phyloP scores from a whole-genome alignment of 2,329 filamentous ascomycete genomes.

The Aspergillus neoniger region DNA sequence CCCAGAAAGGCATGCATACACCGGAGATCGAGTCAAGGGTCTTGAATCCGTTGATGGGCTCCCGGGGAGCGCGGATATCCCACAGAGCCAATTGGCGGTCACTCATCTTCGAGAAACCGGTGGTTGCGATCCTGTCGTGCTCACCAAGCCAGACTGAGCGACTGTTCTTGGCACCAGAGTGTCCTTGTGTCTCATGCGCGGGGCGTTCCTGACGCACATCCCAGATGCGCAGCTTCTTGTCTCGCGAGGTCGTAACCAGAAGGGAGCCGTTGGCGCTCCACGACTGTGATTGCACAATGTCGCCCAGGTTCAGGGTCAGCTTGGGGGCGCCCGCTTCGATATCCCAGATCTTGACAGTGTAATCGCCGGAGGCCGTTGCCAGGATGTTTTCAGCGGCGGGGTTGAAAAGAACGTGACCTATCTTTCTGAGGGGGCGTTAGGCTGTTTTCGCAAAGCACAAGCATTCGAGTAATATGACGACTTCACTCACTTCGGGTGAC shows the following conservation, averaged over 20 bases:
- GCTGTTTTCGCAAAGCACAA: not conserved
- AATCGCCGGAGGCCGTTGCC: constrained; percentile 91
- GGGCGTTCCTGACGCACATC: constrained; percentile 91
- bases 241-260: constrained; percentile 88
- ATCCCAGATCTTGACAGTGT: constrained; percentile 95
- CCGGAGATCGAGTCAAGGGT: constrained; percentile 94
- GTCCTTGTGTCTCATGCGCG: constrained; percentile 79
- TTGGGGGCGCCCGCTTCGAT: constrained; percentile 74
- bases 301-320: constrained; percentile 77
- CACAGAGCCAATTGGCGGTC: constrained; percentile 94
- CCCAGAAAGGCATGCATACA: constrained; percentile 99
- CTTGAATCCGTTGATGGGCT: constrained; percentile 87
- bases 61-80: constrained; percentile 77
- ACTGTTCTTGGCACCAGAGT: constrained; percentile 95
- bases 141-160: constrained; percentile 96
- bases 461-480: too few species aligned
- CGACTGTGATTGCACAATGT: constrained; percentile 92
- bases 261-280: constrained; percentile 90
- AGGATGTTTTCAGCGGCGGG: constrained; percentile 93
- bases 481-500: constrained; percentile 73
- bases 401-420: constrained; percentile 97
- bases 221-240: constrained; percentile 98
- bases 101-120: constrained; percentile 97
- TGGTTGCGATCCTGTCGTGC: constrained; percentile 92
- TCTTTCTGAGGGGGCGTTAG: constrained; percentile 66